Percentiles rank a stretch among this genome's conserved stretches.
Conservation (phyloP, 2,329 filamentous ascomycete genomes). For the Colletotrichum lupini region DNA sequence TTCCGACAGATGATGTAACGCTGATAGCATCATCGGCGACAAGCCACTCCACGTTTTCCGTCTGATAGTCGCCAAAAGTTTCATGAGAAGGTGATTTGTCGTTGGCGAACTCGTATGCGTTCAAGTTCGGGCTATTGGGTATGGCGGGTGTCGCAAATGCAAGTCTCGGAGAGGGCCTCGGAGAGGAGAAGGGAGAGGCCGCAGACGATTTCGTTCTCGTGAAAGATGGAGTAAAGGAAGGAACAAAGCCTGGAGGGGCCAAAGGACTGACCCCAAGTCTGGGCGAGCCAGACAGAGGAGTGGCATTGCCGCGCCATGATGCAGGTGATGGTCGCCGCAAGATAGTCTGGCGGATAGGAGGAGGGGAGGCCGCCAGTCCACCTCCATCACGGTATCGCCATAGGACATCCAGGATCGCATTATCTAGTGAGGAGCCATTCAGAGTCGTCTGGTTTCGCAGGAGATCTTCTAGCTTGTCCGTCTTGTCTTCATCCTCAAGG, state of each 20-base stretch:
- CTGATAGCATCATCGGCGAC: constrained; percentile 89
- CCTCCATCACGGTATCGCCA: constrained; percentile 84
- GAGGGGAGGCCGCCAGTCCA: constrained; percentile 76
- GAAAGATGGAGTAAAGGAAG: constrained; percentile 84
- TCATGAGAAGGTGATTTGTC: constrained; percentile 85
- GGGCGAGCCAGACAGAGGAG: constrained; percentile 85
- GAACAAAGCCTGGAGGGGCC: constrained; percentile 84
- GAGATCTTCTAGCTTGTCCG: constrained; percentile 85
- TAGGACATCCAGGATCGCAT: constrained; percentile 88
- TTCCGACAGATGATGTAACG: constrained; percentile 78
- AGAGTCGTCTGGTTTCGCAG: constrained; percentile 82
- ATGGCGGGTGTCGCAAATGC: constrained; percentile 90
- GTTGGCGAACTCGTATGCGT: constrained; percentile 92
- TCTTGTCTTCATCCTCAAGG: constrained; percentile 95
- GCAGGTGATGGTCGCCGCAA: constrained; percentile 92
- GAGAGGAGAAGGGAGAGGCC: constrained; percentile 92
- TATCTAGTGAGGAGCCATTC: constrained; percentile 82
- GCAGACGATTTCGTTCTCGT: constrained; percentile 80
- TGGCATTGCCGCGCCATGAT: constrained; percentile 88
- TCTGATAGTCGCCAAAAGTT: constrained; percentile 89
- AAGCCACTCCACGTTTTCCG: constrained; percentile 96
- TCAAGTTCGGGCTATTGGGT: constrained; percentile 92
- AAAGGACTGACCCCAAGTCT: constrained; percentile 85
- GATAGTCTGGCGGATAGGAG: constrained; percentile 87
- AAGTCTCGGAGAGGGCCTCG: constrained; percentile 90